Percentiles rank a stretch among this genome's conserved stretches.
Evolutionary conservation across 2,329 filamentous ascomycete genomes (phyloP).

Genomic region (Parastagonospora avenae): DNA sequence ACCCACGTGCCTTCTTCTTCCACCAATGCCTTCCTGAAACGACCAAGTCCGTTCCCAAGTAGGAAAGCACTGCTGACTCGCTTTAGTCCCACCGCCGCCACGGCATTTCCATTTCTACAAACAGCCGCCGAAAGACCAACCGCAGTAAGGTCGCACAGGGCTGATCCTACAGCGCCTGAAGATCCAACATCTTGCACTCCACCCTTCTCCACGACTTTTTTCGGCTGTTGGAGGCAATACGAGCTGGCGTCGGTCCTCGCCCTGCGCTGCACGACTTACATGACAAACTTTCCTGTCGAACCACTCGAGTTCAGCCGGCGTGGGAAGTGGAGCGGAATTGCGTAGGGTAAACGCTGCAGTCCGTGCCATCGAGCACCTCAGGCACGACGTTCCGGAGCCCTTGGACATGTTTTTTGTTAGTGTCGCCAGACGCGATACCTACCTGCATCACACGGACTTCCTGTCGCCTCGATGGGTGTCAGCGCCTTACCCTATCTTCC

Average conservation of each 20-base stretch:
- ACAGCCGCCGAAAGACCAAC: slow-evolving; percentile 1
- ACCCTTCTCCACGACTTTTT: slow-evolving; percentile 15
- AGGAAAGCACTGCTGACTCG: slow-evolving; percentile 8
- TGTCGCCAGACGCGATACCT: slow-evolving; percentile 13
- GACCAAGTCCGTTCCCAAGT: slow-evolving; percentile 25
- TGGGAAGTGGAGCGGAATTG: slow-evolving; percentile 6
- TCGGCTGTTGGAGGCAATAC: slow-evolving; percentile 19
- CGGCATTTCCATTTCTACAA: slow-evolving; percentile 6
- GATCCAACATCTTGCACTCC: slow-evolving; percentile 21
- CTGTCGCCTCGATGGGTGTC: slow-evolving; percentile 6
- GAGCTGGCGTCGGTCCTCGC: slow-evolving; percentile 5
- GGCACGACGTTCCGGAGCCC: slow-evolving; percentile 38
- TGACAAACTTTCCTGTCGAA: slow-evolving; percentile 26
- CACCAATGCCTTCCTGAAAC: slow-evolving; percentile 14
- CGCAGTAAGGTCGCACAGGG: slow-evolving; percentile 18
- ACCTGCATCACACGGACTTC: slow-evolving; percentile 37
- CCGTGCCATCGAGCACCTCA: slow-evolving; percentile 22
- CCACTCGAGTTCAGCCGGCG: slow-evolving; percentile 23
- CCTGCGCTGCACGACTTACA: slow-evolving; percentile 11
- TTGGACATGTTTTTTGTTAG: slow-evolving; percentile 1
- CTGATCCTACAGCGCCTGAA: slow-evolving; percentile 25
- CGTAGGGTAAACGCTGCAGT: slow-evolving; percentile 7
- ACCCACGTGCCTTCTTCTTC: slow-evolving; percentile 7
- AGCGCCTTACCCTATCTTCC: slow-evolving; percentile 30
- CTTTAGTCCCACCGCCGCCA: slow-evolving; percentile 7